Percentiles rank a stretch among this genome's conserved stretches.
Conservation (phyloP, 441 rosid genomes). For the Bruguiera hainesii region DNA sequence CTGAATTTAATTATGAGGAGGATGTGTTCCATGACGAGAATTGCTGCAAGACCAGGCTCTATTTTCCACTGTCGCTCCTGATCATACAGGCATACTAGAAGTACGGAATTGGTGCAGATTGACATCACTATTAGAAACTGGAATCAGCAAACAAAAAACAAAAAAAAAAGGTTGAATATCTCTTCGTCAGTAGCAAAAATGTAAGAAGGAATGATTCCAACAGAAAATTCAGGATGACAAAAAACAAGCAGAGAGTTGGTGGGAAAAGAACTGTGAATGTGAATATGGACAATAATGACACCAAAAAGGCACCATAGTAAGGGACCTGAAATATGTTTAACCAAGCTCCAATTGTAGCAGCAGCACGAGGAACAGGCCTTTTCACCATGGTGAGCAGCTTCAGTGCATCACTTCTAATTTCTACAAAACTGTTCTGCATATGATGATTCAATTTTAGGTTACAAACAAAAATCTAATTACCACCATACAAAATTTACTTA, state of each 20-base stretch:
- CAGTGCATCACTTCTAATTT: conserved; percentile 82
- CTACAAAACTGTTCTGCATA: conserved; percentile 68
- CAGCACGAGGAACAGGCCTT: conserved; percentile 83
- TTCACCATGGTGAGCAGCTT: conserved; percentile 69
- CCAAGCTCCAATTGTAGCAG: conserved; percentile 93
- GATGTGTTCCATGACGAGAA: conserved; percentile 2
- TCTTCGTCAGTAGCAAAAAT: conserved; percentile 9
- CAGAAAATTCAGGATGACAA: neutral
- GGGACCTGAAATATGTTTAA: conserved; percentile 88
- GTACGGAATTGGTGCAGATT: conserved; percentile 90
- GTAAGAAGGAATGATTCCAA: neutral
- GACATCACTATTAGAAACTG: conserved; percentile 88
- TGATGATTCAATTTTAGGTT: conserved; percentile 20
- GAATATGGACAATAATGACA: neutral
- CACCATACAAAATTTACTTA: conserved; percentile 1
- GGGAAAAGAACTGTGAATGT: neutral
- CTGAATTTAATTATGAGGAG: conserved; percentile 69
- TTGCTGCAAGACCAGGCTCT: conserved; percentile 1
- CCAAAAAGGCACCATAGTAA: too few relatives aligned
- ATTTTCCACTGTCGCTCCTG: conserved; percentile 50
- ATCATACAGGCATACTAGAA: conserved; percentile 81
- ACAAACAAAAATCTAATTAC: conserved; percentile 1
- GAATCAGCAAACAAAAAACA: neutral
- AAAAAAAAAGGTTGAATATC: neutral
- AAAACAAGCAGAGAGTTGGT: neutral